Percentiles rank a stretch among this genome's conserved stretches.
Evolutionary conservation across 768 basidiomycete genomes (phyloP).

Genomic region (Suillus variegatus): DNA sequence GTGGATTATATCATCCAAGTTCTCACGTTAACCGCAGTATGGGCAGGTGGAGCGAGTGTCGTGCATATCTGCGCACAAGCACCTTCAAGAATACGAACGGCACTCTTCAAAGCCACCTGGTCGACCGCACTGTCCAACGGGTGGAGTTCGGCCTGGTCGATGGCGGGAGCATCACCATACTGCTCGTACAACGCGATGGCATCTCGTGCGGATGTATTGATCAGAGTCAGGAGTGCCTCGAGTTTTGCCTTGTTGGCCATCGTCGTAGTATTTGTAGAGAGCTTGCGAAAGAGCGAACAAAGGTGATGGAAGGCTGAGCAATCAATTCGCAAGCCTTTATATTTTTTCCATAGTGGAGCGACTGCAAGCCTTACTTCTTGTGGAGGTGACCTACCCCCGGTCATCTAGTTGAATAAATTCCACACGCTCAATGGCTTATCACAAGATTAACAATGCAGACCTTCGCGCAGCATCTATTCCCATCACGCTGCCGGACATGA

Average conservation of each 20-base stretch:
- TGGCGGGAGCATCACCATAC: constrained; percentile 29
- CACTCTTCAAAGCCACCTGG: no score
- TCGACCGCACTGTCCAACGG: constrained; percentile 30
- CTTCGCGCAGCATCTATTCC: not conserved
- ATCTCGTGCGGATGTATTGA: constrained; percentile 30
- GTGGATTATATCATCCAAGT: not conserved
- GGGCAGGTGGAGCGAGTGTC: constrained; percentile 26
- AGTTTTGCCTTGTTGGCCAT: constrained; percentile 23
- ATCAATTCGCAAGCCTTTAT: not conserved
- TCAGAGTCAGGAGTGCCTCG: constrained; percentile 29
- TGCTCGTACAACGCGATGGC: constrained; percentile 36
- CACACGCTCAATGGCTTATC: not conserved
- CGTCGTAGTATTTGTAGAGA: not conserved
- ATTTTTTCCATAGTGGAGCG: not conserved
- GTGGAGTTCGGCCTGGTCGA: constrained; percentile 34
- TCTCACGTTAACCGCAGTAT: constrained; percentile 33
- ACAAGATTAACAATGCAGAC: not conserved
- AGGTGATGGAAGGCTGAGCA: not conserved
- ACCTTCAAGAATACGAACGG: no score
- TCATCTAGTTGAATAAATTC: not conserved
- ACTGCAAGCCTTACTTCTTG: not conserved
- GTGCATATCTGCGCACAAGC: no score
- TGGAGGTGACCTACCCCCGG: not conserved
- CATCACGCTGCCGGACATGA: not conserved
- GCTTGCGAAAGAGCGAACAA: not conserved